These are phyloP conservation scores for Zygoascus meyerae DNA, from an alignment of 1,139 yeast species.

Conservation along the genomic window DNA sequence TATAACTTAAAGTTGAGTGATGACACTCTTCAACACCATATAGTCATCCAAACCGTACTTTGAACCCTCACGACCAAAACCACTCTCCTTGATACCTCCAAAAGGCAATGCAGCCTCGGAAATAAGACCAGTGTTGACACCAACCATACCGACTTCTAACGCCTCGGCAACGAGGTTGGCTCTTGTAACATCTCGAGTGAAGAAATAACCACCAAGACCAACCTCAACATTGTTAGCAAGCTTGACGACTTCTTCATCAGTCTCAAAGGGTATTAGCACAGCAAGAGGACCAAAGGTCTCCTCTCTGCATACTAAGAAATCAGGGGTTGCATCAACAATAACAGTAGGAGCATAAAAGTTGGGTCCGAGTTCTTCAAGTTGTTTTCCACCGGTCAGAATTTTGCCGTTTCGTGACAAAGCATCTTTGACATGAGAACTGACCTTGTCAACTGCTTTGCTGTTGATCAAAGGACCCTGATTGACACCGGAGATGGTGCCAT, in stretches of 20 bases:
- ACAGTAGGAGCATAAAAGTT: slow-evolving; percentile 76
- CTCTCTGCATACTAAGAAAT: slow-evolving; percentile 59
- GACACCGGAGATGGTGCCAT: slow-evolving; percentile 57
- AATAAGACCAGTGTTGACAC: slow-evolving; percentile 67
- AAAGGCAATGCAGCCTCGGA: slow-evolving; percentile 71
- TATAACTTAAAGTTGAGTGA: slow-evolving; percentile 17
- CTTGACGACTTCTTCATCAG: slow-evolving; percentile 62
- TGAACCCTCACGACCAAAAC: slow-evolving; percentile 80
- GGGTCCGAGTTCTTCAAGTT: slow-evolving; percentile 60
- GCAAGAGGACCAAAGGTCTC: slow-evolving; percentile 93
- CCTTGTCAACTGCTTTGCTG: slow-evolving; percentile 59
- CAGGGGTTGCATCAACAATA: slow-evolving; percentile 55
- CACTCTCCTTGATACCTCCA: slow-evolving; percentile 76
- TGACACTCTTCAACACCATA: slow-evolving; percentile 57
- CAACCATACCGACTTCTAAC: slow-evolving; percentile 75
- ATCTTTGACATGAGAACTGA: slow-evolving; percentile 64
- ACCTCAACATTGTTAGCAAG: slow-evolving; percentile 64
- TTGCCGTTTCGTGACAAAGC: slow-evolving; percentile 70
- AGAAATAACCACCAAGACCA: slow-evolving; percentile 79
- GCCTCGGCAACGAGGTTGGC: slow-evolving; percentile 64
- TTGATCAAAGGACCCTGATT: slow-evolving; percentile 87
- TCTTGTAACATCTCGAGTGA: slow-evolving; percentile 57
- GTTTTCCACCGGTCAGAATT: slow-evolving; percentile 59
- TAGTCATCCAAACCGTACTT: slow-evolving; percentile 72
- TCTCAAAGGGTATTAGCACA: slow-evolving; percentile 54